Percentiles rank a stretch among this genome's conserved stretches.
These are phyloP conservation scores for Echites panduratus DNA, from an alignment of 257 asterid species.

Conservation along the genomic window DNA sequence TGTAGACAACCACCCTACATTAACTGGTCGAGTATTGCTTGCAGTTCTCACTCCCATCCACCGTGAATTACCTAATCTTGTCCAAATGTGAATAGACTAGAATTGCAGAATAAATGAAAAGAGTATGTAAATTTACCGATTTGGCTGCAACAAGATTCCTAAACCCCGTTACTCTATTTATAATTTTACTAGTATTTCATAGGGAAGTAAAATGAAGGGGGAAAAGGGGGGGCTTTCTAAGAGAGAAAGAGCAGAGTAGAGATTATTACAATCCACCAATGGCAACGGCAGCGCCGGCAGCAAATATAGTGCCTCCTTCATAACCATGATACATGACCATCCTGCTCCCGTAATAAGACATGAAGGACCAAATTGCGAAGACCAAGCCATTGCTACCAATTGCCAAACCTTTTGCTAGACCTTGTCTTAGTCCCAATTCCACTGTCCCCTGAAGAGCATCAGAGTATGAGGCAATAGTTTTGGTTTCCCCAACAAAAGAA, in stretches of 20 bases:
- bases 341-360: constrained; percentile 79
- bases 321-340: constrained; percentile 78
- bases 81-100: not conserved
- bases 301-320: constrained; percentile 80
- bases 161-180: not conserved
- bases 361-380: constrained; percentile 79
- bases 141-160: not conserved
- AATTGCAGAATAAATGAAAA: not conserved
- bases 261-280: constrained; percentile 85
- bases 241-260: not conserved
- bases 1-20: not conserved
- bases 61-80: not conserved
- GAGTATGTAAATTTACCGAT: not conserved
- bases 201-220: not conserved
- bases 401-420: constrained; percentile 85
- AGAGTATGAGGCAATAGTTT: constrained; percentile 44
- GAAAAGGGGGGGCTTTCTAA: too few relatives aligned
- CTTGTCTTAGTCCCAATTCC: constrained; percentile 64
- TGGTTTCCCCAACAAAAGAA: constrained; percentile 74
- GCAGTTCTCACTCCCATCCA: not conserved
- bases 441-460: constrained; percentile 69
- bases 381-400: constrained; percentile 77
- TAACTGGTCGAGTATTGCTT: not conserved
- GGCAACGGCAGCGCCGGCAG: constrained; percentile 73
- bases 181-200: not conserved